Base-by-base conservation (phyloP, 371 early-diverging fungal genomes). In the Mucor piriformis region DNA sequence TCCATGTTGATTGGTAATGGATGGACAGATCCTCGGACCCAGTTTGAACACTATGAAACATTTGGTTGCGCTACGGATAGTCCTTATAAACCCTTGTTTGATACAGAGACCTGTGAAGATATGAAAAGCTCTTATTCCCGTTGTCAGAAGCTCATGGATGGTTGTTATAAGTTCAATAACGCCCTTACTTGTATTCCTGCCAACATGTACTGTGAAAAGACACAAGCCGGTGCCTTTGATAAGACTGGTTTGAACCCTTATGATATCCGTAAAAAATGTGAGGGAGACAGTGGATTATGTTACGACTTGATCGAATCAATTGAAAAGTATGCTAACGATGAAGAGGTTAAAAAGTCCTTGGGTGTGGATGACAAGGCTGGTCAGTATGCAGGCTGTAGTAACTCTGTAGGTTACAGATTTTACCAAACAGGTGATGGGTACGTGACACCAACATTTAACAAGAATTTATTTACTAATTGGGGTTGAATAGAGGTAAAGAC, bases 1-100 rank as follows among this genome's bases (percentile, higher is more conserved):
- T 87, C 89, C 16, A 70, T 95, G 57, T 70, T 89, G 54, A 90
- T 95, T 54, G 96, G 96, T 20, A 96, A 96, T 69, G 97, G 96
- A 1, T 76, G 95, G 76, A 91, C 91, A 1, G 90, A 94, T 50
- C 92, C 92, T 23, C 75, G 85, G 52, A 78, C 83, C 0, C 97
- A 96, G 73, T 92, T 89, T 66, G 81, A 89, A 67, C 89, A 86
- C 72, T 96, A 93, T 71, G 86, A 91, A 11, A 81, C 86, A 42
- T 92, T 90, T 85, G 93, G 91, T 0, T 91, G 92, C 64, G 83
- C 88, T n/a, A 44, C 63, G 16, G 63, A 66, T 42, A 57, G 44
- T 48, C 18, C 15, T 32, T 64, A 66, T 38, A 53, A 64, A n/a
- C 70, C 70, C 6, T 49, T 73, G 5, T 70, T 67, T 51, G 44